Evolutionary conservation across 768 basidiomycete genomes (phyloP), one percentile per base, ranked within the genome.

Genomic region (Boletus fagicola): DNA sequence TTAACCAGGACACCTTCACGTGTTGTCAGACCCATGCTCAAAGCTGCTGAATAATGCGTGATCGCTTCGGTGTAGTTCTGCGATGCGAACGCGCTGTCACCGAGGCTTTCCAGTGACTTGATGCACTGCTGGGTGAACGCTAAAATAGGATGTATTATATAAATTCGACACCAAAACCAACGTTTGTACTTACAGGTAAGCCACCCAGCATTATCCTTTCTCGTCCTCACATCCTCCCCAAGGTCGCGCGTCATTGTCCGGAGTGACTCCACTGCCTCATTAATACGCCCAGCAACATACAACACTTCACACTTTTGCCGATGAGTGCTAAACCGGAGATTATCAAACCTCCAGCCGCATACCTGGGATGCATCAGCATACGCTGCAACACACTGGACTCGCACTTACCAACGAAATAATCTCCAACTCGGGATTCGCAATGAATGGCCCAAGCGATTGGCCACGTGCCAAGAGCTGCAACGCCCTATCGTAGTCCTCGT

Each of bases 281-380:
- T 22, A 8, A 12, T 24, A 6, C 35, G 44, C 24, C 44, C 51
- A 26, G 20, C 1, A n/a, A 40, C 11, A 28, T 39, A 39, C 11
- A 53, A 46, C 9, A 8, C 18, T 33, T 57, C 51, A 6, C 56
- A 57, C 22, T 28, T 30, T 39, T 40, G 36, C 45, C 31, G 44
- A n/a, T 22, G 15, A 40, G 22, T 39, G 18, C 22, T 57, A 33
- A 53, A 53, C 16, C 6, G 9, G 8, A 57, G 28, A 33, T 54
- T 40, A 13, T 57, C 56, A 39, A 57, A 57, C n/a, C 31, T 53
- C 56, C 56, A 57, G 1, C 56, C 56, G 5, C 51, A 57, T 28
- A 57, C 35, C 56, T 57, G 15, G 18, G 8, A 33, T 4, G 26
- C 12, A 20, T 57, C 36, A 53, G 16, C 12, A n/a, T 8, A n/a